phyloP scores from a whole-genome alignment of 2,329 filamentous ascomycete species.

The Diplodia seriata region DNA sequence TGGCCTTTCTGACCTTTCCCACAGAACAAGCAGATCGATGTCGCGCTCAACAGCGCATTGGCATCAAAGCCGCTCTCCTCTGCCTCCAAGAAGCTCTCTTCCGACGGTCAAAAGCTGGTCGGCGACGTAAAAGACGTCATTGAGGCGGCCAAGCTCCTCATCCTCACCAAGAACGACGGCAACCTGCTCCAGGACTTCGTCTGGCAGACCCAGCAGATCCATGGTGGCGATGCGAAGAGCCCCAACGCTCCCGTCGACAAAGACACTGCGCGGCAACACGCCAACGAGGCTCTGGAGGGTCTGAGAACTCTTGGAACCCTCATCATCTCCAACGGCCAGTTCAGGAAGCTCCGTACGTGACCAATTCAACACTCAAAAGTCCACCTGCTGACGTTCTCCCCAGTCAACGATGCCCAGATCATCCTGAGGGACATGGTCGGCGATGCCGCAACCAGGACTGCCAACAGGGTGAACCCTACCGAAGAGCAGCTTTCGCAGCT shows the following conservation, averaged over 20 bases:
- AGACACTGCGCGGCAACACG: constrained; percentile 80
- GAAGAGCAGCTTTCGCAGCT: constrained; percentile 79
- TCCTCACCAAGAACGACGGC: constrained; percentile 93
- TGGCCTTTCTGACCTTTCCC: constrained; percentile 32
- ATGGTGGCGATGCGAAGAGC: constrained; percentile 64
- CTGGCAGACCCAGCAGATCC: constrained; percentile 85
- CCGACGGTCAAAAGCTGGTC: constrained; percentile 81
- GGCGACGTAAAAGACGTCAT: constrained; percentile 80
- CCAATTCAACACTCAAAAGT: neutral
- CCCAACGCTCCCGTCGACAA: constrained; percentile 76
- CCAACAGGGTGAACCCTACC: constrained; percentile 75
- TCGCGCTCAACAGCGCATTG: constrained; percentile 89
- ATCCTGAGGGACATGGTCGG: constrained; percentile 89
- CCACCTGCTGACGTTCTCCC: constrained; percentile 35
- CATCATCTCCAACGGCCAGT: constrained; percentile 94
- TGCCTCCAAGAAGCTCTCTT: constrained; percentile 78
- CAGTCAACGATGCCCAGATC: constrained; percentile 78
- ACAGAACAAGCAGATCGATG: constrained; percentile 93
- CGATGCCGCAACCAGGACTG: constrained; percentile 83
- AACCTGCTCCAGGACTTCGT: constrained; percentile 96
- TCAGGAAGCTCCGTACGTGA: constrained; percentile 81
- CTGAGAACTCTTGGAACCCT: constrained; percentile 87
- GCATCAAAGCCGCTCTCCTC: constrained; percentile 71
- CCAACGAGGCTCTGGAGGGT: constrained; percentile 81
- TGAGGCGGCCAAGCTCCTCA: constrained; percentile 79